These are phyloP conservation scores for Dothideomycetidae sp. DNA, from an alignment of 2,329 filamentous ascomycete genomes.

Conservation along the genomic window DNA sequence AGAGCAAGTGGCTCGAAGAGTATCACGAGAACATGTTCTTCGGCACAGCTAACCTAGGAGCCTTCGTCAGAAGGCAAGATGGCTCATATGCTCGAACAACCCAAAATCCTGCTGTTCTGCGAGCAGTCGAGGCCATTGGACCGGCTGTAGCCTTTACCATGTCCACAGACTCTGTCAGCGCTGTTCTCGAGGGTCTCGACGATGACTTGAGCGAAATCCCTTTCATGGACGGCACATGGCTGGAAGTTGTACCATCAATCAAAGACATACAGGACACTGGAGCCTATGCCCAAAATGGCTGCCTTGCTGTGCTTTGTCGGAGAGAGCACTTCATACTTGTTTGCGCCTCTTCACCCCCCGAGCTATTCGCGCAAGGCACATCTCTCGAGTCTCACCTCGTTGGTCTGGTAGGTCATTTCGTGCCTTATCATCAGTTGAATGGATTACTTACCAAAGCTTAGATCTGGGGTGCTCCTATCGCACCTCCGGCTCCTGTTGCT, in stretches of 20 bases:
- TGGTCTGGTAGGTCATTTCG: slow-evolving; percentile 3
- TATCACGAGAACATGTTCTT: slow-evolving; percentile 10
- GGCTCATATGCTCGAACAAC: slow-evolving; percentile 8
- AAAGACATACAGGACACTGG: slow-evolving; percentile 6
- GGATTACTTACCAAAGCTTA: too few species aligned
- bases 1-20: slow-evolving; percentile 8
- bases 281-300: slow-evolving; percentile 1
- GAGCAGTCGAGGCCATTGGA: slow-evolving; percentile 6
- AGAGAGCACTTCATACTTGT: slow-evolving; percentile 8
- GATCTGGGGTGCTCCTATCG: slow-evolving; percentile 7
- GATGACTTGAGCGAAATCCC: slow-evolving; percentile 4
- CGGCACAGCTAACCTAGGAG: slow-evolving; percentile 8
- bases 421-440: not conserved
- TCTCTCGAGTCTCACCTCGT: slow-evolving; percentile 7
- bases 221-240: slow-evolving; percentile 7
- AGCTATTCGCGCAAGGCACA: slow-evolving; percentile 7
- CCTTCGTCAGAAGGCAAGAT: slow-evolving; percentile 5
- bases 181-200: slow-evolving; percentile 6
- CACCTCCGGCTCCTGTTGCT: slow-evolving; percentile 4
- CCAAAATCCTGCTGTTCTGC: slow-evolving; percentile 8
- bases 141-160: slow-evolving; percentile 7
- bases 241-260: slow-evolving; percentile 1
- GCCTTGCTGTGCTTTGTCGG: slow-evolving; percentile 4
- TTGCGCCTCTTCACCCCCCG: slow-evolving; percentile 6
- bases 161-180: slow-evolving; percentile 9